Base-by-base conservation (phyloP, 768 basidiomycete species). In the Pleurotus tuoliensis region DNA sequence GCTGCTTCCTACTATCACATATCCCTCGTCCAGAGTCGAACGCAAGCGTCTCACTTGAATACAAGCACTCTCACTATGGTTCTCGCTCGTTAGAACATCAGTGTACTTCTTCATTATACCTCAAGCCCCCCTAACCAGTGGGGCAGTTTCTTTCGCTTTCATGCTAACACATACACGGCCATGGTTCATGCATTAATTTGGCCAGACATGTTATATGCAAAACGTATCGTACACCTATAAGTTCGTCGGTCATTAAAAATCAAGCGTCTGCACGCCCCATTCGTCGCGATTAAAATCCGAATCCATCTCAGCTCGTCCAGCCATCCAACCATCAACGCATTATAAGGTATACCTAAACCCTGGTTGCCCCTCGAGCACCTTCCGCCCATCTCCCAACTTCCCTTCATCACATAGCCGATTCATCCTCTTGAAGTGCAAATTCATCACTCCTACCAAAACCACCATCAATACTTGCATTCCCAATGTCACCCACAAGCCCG, bases 401-500 rank as follows among this genome's bases (percentile, higher is more conserved):
- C 68, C 73, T 60, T 71, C 73, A 56, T 70, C 58, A 39, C 67
- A 59, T 34, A 73, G 61, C 46, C 63, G 68, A 60, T 81, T 79
- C 52, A 70, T 63, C 37, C 67, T 68, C 48, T 64, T 58, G 56
- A 77, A 76, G 51, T 75, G 69, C 9, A 71, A 18, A 3, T 71
- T 71, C 3, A 71, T 72, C 18, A 66, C 61, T 13, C 59, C 66
- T 22, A 78, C 62, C 1, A 73, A 44, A 22, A 71, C 47, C 30
- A 78, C 59, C 44, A 79, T 61, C 11, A 79, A 55, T 18, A 67
- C 66, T 54, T 81, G 78, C 1, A 72, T 68, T 30, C 69, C 72
- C 16, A 78, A 71, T 3, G 76, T 73, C 2, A 72, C 71, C 58
- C 69, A 70, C 27, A 80, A 68, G 41, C 78, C 77, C 55, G 78